Base-by-base conservation (phyloP, 805 yeast species). In the Ogataea dorogensis region DNA sequence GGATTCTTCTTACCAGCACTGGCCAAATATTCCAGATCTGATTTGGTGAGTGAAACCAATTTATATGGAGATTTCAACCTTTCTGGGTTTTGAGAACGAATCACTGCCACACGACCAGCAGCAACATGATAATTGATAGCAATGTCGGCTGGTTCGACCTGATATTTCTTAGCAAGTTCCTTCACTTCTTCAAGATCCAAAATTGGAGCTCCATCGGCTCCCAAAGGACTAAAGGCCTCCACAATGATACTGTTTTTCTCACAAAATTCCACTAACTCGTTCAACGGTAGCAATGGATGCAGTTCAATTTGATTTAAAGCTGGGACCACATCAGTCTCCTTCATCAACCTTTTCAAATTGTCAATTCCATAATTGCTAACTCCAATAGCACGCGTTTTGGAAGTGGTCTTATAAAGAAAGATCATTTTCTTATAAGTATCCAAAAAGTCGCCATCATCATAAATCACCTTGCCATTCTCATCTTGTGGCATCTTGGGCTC, bases 381-480 rank as follows among this genome's bases (percentile, higher is more conserved):
- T 34, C 84, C 85, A 38, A 78, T 66, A 17, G 78, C 70, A 46
- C 60, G 73, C 7, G 68, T 66, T 33, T 66, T 65, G 62, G 65
- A 64, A 6, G 74, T 68, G 8, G 68, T 70, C 32, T 60, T 69
- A 60, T 77, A 89, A 27, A 83, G 81, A 53, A 86, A 88, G 36
- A 85, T 84, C 36, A 83, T 63, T 47, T 81, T 79, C 51, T 79
- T 78, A 44, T 73, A 75, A 12, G 91, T 89, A 25, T 78, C 76
- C n/a, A 91, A 58, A 36, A 48, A 94, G 54, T 88, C 95, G 15
- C 86, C 96, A 39, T 79, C 84, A 28, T 87, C 94, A 41, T 75
- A 75, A 46, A 76, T 74, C 13, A 86, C 36, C 9, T 61, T 53
- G 0, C 72, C 75, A 16, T 63, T 46, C 3, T 49, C 49, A 42